phyloP scores from a whole-genome alignment of 73 alveolate genomes.

The Blepharisma japonicum region DNA sequence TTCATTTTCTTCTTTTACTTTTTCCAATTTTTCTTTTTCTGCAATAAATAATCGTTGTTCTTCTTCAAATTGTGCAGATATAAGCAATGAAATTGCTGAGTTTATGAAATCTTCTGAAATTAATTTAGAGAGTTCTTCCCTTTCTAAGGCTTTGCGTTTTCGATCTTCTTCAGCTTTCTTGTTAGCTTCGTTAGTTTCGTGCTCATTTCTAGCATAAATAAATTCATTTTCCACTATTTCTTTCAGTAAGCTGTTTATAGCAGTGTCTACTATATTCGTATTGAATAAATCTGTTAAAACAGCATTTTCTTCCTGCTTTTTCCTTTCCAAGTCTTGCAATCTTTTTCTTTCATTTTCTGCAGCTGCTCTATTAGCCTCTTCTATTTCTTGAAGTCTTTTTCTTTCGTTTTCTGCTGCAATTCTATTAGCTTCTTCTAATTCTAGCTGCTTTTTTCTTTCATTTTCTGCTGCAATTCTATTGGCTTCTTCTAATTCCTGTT shows the following conservation, averaged over 20 bases:
- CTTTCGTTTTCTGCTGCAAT: neutral
- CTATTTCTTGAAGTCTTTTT: neutral
- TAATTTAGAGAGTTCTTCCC: no score
- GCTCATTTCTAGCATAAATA: neutral
- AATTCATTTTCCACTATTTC: neutral
- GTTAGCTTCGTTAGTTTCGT: neutral
- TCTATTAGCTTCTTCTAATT: neutral
- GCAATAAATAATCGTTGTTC: no score
- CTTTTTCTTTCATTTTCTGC: slow-evolving; percentile 2
- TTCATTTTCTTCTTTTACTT: neutral
- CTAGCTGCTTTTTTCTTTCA: neutral
- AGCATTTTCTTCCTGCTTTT: no score
- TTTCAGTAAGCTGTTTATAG: neutral
- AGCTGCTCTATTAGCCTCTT: neutral
- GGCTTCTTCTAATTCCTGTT: neutral
- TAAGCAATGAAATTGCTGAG: no score
- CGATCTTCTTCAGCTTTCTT: neutral
- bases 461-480: neutral
- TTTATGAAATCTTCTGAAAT: no score
- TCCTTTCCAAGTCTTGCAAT: neutral
- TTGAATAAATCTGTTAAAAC: neutral
- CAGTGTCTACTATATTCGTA: neutral
- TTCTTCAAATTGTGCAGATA: no score
- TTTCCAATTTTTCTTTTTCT: neutral
- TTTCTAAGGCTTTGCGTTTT: no score